phyloP scores from a whole-genome alignment of 495 filamentous ascomycete species.

The Talaromyces borbonicus region DNA sequence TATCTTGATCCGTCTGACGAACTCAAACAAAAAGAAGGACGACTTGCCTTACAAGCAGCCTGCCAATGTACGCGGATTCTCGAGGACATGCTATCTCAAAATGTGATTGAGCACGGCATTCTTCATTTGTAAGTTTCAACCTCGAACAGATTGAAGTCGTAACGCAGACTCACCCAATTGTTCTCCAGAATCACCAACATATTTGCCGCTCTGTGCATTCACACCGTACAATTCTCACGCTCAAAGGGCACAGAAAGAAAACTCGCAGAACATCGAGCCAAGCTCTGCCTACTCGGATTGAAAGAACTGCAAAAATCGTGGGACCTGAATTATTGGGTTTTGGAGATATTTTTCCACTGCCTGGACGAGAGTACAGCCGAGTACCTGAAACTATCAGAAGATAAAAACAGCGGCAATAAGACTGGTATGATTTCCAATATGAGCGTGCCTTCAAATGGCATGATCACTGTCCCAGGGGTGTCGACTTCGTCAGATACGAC shows the following conservation, averaged over 20 bases:
- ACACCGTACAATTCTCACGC: conserved; percentile 34
- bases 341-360: conserved; percentile 37
- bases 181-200: conserved; percentile 32
- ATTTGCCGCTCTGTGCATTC: conserved; percentile 38
- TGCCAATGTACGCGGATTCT: conserved; percentile 33
- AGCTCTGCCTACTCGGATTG: conserved; percentile 34
- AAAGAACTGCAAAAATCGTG: conserved; percentile 39
- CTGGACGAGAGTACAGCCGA: conserved; percentile 34
- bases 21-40: conserved; percentile 17
- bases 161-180: neutral
- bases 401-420: neutral
- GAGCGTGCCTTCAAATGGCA: neutral
- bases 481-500: conserved; percentile 1
- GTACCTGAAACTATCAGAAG: conserved; percentile 21
- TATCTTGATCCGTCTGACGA: conserved; percentile 22
- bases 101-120: conserved; percentile 33
- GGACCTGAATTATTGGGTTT: conserved; percentile 38
- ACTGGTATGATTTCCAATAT: conserved; percentile 9
- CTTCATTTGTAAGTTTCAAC: conserved; percentile 32
- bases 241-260: conserved; percentile 27
- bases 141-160: no score
- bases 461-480: neutral
- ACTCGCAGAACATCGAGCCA: conserved; percentile 37
- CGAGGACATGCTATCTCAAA: conserved; percentile 38
- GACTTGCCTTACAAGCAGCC: conserved; percentile 33